Evolutionary conservation across 345 rosid genomes (phyloP).

Genomic region (Dipteronia sinensis): DNA sequence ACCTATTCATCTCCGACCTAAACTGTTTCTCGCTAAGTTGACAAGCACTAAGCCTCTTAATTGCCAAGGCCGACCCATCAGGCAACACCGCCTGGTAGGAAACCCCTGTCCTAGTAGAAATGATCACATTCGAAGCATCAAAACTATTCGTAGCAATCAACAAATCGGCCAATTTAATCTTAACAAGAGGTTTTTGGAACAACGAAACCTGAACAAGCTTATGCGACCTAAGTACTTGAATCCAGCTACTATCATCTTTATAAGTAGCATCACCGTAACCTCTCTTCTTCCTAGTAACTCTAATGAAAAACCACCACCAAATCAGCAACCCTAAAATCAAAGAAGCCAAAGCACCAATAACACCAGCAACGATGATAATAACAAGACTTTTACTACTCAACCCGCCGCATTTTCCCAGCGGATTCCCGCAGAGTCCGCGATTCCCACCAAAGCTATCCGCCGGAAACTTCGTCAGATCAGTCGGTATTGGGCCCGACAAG

Average conservation of each 20-base stretch:
- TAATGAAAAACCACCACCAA: slow-evolving; percentile 56
- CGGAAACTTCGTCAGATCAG: slow-evolving; percentile 37
- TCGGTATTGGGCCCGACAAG: slow-evolving; percentile 56
- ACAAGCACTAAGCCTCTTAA: slow-evolving; percentile 54
- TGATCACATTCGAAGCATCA: slow-evolving; percentile 32
- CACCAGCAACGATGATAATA: slow-evolving; percentile 46
- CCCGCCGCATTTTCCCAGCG: slow-evolving; percentile 50
- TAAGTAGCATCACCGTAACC: slow-evolving; percentile 43
- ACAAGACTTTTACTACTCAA: slow-evolving; percentile 45
- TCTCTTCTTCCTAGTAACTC: slow-evolving; percentile 36
- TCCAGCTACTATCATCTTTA: slow-evolving; percentile 51
- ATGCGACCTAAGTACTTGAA: slow-evolving; percentile 48
- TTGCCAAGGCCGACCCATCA: slow-evolving; percentile 60
- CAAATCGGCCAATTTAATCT: slow-evolving; percentile 53
- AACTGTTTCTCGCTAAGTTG: slow-evolving; percentile 55
- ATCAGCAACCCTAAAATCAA: slow-evolving; percentile 41
- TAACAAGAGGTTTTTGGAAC: slow-evolving; percentile 61
- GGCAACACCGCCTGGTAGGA: slow-evolving; percentile 50
- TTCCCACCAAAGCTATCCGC: slow-evolving; percentile 43
- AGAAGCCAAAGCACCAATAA: slow-evolving; percentile 46
- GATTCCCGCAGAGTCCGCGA: slow-evolving; percentile 48
- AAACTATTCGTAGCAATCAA: slow-evolving; percentile 51
- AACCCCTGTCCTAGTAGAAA: slow-evolving; percentile 51
- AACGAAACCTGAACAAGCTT: slow-evolving; percentile 63
- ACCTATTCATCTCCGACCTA: slow-evolving; percentile 51